Conservation (phyloP, 176 grass and related monocot species). For the Phyllostachys edulis region DNA sequence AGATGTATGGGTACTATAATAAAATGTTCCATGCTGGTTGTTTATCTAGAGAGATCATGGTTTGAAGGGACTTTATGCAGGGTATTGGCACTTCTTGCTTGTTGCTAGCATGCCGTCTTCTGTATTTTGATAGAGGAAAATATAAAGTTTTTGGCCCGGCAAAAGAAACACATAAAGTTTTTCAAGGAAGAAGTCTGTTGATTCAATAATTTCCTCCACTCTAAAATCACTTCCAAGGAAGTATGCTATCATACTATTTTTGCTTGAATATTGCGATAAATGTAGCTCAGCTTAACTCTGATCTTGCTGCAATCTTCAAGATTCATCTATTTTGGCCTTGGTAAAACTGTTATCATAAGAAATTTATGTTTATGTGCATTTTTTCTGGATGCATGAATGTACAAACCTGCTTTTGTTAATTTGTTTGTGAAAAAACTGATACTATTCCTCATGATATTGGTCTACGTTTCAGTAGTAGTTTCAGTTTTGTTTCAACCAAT, state of each 20-base stretch:
- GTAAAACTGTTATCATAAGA: too few relatives aligned
- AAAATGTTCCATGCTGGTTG: constrained; percentile 84
- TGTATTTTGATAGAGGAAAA: neutral
- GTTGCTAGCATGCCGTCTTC: constrained; percentile 5
- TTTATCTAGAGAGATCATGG: constrained; percentile 85
- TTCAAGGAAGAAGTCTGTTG: neutral
- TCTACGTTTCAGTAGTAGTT: too few relatives aligned
- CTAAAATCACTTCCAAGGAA: neutral
- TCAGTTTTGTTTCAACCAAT: too few relatives aligned
- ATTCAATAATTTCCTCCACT: neutral
- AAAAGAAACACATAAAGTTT: neutral
- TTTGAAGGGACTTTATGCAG: constrained; percentile 82
- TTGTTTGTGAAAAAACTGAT: too few relatives aligned
- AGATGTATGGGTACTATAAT: constrained; percentile 85
- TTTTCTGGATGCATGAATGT: too few relatives aligned
- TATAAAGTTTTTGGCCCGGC: neutral
- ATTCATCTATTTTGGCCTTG: too few relatives aligned
- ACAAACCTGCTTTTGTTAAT: too few relatives aligned
- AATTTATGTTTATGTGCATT: too few relatives aligned
- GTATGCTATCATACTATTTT: neutral
- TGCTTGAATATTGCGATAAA: neutral
- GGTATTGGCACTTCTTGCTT: constrained; percentile 43
- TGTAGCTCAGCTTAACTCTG: neutral
- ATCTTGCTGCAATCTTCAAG: neutral
- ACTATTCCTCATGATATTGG: too few relatives aligned